A percentile compares a stretch with the other conserved stretches of the same genome.
phyloP scores from a whole-genome alignment of 768 basidiomycete species.

The Rhodosporidiobolus sp. region DNA sequence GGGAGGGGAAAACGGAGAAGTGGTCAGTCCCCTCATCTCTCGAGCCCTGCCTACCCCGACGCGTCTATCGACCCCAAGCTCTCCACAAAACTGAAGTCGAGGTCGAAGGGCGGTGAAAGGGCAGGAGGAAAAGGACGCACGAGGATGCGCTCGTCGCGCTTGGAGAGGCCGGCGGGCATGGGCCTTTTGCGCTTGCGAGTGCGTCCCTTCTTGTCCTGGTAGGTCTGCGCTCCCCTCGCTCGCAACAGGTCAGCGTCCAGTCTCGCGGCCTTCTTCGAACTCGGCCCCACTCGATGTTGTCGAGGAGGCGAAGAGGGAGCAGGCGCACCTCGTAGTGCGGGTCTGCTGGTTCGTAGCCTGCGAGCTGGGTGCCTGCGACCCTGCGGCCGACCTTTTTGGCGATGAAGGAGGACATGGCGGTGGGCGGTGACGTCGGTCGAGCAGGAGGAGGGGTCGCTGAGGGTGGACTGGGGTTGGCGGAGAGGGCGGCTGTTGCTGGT shows the following conservation, averaged over 20 bases:
- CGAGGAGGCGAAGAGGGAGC: background rate
- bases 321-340: conserved; percentile 30
- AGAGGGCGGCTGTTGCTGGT: background rate
- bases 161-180: conserved; percentile 70
- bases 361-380: background rate
- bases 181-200: conserved; percentile 22
- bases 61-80: background rate
- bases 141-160: conserved; percentile 70
- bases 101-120: background rate
- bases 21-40: conserved; percentile 49
- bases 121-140: conserved; percentile 9
- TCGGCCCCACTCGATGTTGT: too few species aligned
- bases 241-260: background rate
- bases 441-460: background rate
- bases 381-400: conserved; percentile 19
- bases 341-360: conserved; percentile 15
- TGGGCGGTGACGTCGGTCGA: too few species aligned
- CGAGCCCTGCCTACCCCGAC: too few species aligned
- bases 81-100: too few species aligned
- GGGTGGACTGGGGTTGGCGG: background rate
- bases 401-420: conserved; percentile 16
- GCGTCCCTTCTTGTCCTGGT: conserved; percentile 14
- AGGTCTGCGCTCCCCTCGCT: background rate
- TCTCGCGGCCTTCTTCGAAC: too few species aligned
- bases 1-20: too few species aligned